Conservation (phyloP, 176 grass and related monocot species). For the Dactylis glomerata region DNA sequence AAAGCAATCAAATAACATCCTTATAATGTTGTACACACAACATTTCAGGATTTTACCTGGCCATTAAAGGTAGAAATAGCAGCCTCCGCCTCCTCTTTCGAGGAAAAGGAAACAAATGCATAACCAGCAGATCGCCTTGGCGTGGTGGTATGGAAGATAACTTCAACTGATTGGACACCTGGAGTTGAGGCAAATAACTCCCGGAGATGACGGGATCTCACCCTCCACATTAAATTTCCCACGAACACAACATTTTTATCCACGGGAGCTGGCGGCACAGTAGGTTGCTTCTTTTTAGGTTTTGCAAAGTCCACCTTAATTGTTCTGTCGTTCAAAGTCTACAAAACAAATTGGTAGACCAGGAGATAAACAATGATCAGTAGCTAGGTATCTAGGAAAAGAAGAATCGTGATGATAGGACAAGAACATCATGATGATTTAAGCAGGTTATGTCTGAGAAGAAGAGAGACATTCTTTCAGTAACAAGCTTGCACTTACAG, state of each 20-base stretch:
- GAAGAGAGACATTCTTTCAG: not conserved
- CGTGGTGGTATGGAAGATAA: constrained; percentile 73
- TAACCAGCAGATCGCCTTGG: constrained; percentile 89
- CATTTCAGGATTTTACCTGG: constrained; percentile 44
- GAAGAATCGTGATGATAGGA: constrained; percentile 2
- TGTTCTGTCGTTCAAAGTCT: constrained; percentile 68
- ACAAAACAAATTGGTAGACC: constrained; percentile 4
- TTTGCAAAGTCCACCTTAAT: constrained; percentile 79
- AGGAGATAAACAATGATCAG: not conserved
- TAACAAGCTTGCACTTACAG: constrained; percentile 52
- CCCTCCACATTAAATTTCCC: constrained; percentile 78
- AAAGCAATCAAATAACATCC: not conserved
- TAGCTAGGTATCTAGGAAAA: not conserved
- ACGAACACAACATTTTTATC: constrained; percentile 63
- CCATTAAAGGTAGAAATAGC: constrained; percentile 71
- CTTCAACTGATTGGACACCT: constrained; percentile 67
- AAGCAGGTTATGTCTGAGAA: not conserved
- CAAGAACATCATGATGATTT: not conserved
- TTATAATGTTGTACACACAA: not conserved
- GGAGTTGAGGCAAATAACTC: constrained; percentile 60
- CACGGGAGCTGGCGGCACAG: constrained; percentile 2
- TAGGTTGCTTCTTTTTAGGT: constrained; percentile 62
- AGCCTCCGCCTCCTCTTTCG: constrained; percentile 72
- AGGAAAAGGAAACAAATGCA: constrained; percentile 79
- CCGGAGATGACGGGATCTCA: constrained; percentile 70